Evolutionary conservation across 1,284 basidiomycete species (phyloP).

Genomic region (Leccinum subspadiceum): DNA sequence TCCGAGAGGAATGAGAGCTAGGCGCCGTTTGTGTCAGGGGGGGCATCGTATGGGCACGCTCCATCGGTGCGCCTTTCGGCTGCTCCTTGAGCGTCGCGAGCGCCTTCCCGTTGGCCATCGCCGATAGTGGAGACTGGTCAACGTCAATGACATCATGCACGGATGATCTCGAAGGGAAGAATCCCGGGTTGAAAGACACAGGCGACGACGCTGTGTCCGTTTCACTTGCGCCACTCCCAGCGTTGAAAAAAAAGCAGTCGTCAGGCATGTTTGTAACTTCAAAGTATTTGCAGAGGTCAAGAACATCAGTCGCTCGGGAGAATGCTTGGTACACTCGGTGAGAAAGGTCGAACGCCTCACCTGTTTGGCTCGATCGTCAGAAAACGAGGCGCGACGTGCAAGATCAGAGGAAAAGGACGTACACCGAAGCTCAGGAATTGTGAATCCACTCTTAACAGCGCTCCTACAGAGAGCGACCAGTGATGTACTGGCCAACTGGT

Average conservation of each 20-base stretch:
- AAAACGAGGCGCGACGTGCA: background rate
- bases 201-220: background rate
- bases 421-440: constrained; percentile 9
- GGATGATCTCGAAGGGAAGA: background rate
- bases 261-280: background rate
- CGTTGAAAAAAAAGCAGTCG: background rate
- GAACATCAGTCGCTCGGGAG: background rate
- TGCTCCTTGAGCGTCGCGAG: background rate
- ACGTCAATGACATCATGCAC: background rate
- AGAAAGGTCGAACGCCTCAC: constrained; percentile 7
- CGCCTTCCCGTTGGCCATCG: constrained; percentile 6
- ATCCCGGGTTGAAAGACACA: background rate
- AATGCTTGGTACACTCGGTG: constrained; percentile 6
- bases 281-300: constrained; percentile 13
- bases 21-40: background rate
- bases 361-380: constrained; percentile 14
- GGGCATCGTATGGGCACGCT: constrained; percentile 21
- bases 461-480: constrained; percentile 16
- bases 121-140: background rate
- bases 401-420: constrained; percentile 7
- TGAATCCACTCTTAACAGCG: background rate
- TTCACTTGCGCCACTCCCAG: background rate
- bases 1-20: background rate
- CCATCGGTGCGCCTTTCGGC: constrained; percentile 8
- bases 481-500: constrained; percentile 11